phyloP scores from a whole-genome alignment of 192 early-diverging fungal species.

The Coemansia sp. region DNA sequence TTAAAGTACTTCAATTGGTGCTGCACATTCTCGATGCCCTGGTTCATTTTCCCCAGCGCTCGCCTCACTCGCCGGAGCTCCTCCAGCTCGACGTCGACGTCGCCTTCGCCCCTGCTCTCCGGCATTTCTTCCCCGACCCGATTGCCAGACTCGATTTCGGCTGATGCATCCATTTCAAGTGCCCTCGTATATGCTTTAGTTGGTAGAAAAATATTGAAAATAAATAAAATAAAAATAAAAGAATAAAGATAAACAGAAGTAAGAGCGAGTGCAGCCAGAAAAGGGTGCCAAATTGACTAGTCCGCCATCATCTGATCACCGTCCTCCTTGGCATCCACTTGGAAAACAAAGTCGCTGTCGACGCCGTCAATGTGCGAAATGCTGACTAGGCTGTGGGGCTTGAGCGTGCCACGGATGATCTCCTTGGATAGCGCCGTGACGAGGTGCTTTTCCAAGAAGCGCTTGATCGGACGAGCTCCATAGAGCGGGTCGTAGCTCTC shows the following conservation, averaged over 20 bases:
- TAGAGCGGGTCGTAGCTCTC: slow-evolving; percentile 91
- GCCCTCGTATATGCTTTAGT: background rate
- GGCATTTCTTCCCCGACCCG: background rate
- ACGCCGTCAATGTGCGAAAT: slow-evolving; percentile 48
- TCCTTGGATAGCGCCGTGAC: slow-evolving; percentile 81
- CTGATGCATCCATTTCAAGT: background rate
- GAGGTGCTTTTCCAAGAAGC: slow-evolving; percentile 82
- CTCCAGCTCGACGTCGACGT: slow-evolving; percentile 37
- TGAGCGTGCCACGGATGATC: slow-evolving; percentile 68
- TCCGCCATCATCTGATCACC: slow-evolving; percentile 36
- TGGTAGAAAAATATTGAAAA: background rate
- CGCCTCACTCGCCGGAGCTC: slow-evolving; percentile 51
- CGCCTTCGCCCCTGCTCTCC: background rate
- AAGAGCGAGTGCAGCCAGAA: background rate
- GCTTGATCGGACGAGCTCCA: slow-evolving; percentile 91
- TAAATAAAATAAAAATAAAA: slow-evolving; percentile 7
- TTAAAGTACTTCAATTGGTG: slow-evolving; percentile 59
- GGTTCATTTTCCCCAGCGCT: slow-evolving; percentile 50
- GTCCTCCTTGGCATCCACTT: slow-evolving; percentile 36
- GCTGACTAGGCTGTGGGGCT: slow-evolving; percentile 60
- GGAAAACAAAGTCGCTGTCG: slow-evolving; percentile 42
- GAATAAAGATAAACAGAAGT: slow-evolving; percentile 10
- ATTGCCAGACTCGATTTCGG: background rate
- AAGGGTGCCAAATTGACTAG: background rate
- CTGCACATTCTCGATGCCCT: slow-evolving; percentile 51